phyloP scores from a whole-genome alignment of 1,139 yeast genomes.

The Taiozyma sp. region DNA sequence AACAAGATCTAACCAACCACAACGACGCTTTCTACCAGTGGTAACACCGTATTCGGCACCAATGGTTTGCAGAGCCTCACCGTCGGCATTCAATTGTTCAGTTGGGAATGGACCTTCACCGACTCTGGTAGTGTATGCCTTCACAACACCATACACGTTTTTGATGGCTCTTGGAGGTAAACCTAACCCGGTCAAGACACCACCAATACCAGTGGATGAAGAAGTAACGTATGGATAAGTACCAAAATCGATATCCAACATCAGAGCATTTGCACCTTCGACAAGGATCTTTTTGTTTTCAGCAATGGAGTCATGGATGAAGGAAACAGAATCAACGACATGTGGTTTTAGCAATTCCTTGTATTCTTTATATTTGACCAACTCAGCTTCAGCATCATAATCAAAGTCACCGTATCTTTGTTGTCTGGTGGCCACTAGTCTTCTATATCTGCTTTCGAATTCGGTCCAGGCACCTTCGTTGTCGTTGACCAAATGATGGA shows the following conservation, averaged over 20 bases:
- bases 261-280: conserved; percentile 98
- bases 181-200: conserved; percentile 96
- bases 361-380: conserved; percentile 69
- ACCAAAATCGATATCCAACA: conserved; percentile 97
- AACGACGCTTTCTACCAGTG: conserved; percentile 98
- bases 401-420: conserved; percentile 93
- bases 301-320: conserved; percentile 80
- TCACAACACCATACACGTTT: conserved; percentile 91
- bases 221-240: conserved; percentile 98
- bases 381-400: conserved; percentile 77
- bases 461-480: conserved; percentile 93
- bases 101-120: conserved; percentile 99
- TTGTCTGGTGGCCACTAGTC: conserved; percentile 75
- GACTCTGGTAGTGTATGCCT: conserved; percentile 97
- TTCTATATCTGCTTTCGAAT: conserved; percentile 72
- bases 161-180: conserved; percentile 81
- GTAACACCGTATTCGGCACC: conserved; percentile 99
- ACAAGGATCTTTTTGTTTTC: conserved; percentile 82
- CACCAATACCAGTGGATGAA: conserved; percentile 94
- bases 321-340: conserved; percentile 89
- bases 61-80: conserved; percentile 82
- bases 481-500: conserved; percentile 89
- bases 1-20: conserved; percentile 98
- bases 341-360: conserved; percentile 78
- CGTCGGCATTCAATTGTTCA: conserved; percentile 85